These are phyloP conservation scores for Castanea sativa DNA, from an alignment of 306 rosid species.

Conservation along the genomic window DNA sequence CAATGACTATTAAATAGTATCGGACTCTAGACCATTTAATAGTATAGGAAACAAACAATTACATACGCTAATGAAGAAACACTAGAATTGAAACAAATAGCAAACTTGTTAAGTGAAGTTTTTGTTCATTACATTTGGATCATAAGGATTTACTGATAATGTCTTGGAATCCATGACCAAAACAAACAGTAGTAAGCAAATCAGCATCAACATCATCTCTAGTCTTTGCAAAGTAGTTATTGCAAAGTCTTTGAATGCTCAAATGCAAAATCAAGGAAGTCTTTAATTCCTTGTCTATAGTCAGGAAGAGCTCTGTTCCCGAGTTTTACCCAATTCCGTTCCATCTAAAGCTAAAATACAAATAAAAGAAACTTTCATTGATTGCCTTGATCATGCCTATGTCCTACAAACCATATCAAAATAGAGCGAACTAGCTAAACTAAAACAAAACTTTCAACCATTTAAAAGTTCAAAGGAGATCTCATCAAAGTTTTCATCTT, in stretches of 20 bases:
- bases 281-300: no score
- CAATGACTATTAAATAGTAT: background rate
- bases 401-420: no score
- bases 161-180: conserved; percentile 81
- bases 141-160: conserved; percentile 81
- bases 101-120: background rate
- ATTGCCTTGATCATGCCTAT: no score
- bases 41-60: background rate
- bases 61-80: background rate
- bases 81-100: background rate
- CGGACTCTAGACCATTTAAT: background rate
- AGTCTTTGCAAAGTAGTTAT: no score
- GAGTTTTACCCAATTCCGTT: no score
- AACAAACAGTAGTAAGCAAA: conserved; percentile 49
- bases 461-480: background rate
- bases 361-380: no score
- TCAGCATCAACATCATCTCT: no score
- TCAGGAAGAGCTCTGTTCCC: no score
- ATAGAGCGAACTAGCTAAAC: no score
- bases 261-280: no score
- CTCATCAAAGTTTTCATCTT: background rate
- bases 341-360: no score
- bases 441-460: background rate
- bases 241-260: no score
- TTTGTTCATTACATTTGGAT: conserved; percentile 54